These are phyloP conservation scores for Alternaria sp. DNA, from an alignment of 2,329 filamentous ascomycete genomes.

Conservation along the genomic window DNA sequence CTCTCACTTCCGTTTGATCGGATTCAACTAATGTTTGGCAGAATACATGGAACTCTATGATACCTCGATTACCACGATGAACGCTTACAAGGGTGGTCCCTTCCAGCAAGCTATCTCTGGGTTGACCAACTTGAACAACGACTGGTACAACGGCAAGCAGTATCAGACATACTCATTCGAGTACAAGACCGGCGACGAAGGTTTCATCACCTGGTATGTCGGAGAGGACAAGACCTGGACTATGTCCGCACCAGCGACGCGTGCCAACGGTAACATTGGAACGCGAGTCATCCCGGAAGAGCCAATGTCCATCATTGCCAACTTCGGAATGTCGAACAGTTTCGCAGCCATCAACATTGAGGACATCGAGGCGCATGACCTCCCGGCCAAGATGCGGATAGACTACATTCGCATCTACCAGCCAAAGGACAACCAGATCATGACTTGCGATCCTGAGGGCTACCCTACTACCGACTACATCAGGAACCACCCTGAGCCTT, in stretches of 20 bases:
- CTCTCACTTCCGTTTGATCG: not conserved
- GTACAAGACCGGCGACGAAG: slow-evolving; percentile 62
- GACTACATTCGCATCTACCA: slow-evolving; percentile 77
- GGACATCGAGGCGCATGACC: slow-evolving; percentile 54
- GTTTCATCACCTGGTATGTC: slow-evolving; percentile 72
- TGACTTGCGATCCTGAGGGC: slow-evolving; percentile 72
- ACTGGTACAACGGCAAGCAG: slow-evolving; percentile 62
- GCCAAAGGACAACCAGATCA: slow-evolving; percentile 61
- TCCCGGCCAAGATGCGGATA: slow-evolving; percentile 70
- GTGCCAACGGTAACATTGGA: slow-evolving; percentile 73
- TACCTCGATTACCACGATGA: slow-evolving; percentile 58
- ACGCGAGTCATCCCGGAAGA: slow-evolving; percentile 70
- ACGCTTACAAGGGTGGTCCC: slow-evolving; percentile 61
- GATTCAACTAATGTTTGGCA: slow-evolving; percentile 30
- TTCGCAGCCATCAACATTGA: slow-evolving; percentile 68
- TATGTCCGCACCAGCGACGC: slow-evolving; percentile 63
- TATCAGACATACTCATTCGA: slow-evolving; percentile 65
- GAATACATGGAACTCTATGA: slow-evolving; percentile 72
- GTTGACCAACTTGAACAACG: slow-evolving; percentile 61
- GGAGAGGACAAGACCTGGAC: slow-evolving; percentile 70
- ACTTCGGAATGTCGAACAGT: slow-evolving; percentile 72
- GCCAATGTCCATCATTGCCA: slow-evolving; percentile 71
- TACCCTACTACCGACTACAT: slow-evolving; percentile 74
- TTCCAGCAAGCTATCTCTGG: slow-evolving; percentile 63
- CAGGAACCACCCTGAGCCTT: slow-evolving; percentile 64